phyloP scores from a whole-genome alignment of 2,329 filamentous ascomycete species.

The Ophiocordyceps polyrhachis-furcata region DNA sequence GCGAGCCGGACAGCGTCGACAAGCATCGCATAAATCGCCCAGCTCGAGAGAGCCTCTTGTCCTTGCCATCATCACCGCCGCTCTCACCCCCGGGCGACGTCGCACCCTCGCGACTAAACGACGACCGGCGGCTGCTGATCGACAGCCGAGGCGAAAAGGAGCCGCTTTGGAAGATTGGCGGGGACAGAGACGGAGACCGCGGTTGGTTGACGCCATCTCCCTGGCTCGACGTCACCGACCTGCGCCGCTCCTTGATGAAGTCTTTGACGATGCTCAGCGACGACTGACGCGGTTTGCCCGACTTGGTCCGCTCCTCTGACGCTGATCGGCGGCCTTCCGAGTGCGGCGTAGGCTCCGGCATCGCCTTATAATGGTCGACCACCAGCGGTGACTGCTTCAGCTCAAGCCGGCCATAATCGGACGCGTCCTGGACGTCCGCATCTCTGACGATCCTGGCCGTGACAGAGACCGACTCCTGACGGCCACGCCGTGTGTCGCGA shows the following conservation, averaged over 20 bases:
- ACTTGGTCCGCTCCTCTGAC: conserved; percentile 16
- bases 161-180: conserved; percentile 24
- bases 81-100: conserved; percentile 26
- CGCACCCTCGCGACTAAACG: conserved; percentile 18
- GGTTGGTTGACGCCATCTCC: conserved; percentile 20
- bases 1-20: conserved; percentile 30
- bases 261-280: conserved; percentile 41
- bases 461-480: conserved; percentile 68
- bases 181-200: conserved; percentile 27
- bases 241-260: conserved; percentile 41
- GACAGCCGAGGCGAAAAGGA: conserved; percentile 39
- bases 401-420: conserved; percentile 28
- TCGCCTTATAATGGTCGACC: conserved; percentile 32
- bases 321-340: conserved; percentile 9
- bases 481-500: conserved; percentile 17
- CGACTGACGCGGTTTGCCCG: conserved; percentile 29
- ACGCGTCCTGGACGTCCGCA: conserved; percentile 21
- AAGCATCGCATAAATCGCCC: conserved; percentile 40
- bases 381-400: conserved; percentile 40
- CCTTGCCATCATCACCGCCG: conserved; percentile 28
- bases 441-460: conserved; percentile 69
- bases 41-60: conserved; percentile 31
- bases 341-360: conserved; percentile 13
- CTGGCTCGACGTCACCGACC: conserved; percentile 29
- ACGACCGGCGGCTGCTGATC: conserved; percentile 42